phyloP scores from a whole-genome alignment of 257 asterid genomes.

The Cynanchum wilfordii region DNA sequence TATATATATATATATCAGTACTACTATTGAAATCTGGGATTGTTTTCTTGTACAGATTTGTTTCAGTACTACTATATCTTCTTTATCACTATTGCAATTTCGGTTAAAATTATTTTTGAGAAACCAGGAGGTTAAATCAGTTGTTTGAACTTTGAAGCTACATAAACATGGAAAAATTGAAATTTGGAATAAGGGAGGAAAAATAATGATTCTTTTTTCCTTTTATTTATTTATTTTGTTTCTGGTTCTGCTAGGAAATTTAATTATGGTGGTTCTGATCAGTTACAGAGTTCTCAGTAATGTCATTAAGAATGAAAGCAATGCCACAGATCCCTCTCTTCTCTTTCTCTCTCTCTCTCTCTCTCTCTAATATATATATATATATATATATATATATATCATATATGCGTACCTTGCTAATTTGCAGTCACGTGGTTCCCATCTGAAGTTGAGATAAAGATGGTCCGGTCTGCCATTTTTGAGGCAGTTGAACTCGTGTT shows the following conservation, averaged over 20 bases:
- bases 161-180: background rate
- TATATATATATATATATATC: no score
- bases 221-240: no score
- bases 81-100: background rate
- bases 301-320: background rate
- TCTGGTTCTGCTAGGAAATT: background rate
- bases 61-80: no score
- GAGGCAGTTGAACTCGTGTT: conserved; percentile 39
- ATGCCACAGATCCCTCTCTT: no score
- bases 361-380: no score
- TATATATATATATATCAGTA: no score
- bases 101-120: background rate
- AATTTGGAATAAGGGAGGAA: background rate
- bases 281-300: background rate
- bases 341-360: no score
- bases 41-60: no score
- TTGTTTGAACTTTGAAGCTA: background rate
- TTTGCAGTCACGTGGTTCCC: conserved; percentile 27
- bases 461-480: conserved; percentile 45
- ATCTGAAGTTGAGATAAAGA: conserved; percentile 29
- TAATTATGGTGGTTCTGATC: background rate
- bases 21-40: no score
- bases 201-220: background rate
- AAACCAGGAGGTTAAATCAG: background rate
- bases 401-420: conserved; percentile 12